These are phyloP conservation scores for Xerocomus nothofagi DNA, from an alignment of 1,284 basidiomycete species.

Conservation along the genomic window DNA sequence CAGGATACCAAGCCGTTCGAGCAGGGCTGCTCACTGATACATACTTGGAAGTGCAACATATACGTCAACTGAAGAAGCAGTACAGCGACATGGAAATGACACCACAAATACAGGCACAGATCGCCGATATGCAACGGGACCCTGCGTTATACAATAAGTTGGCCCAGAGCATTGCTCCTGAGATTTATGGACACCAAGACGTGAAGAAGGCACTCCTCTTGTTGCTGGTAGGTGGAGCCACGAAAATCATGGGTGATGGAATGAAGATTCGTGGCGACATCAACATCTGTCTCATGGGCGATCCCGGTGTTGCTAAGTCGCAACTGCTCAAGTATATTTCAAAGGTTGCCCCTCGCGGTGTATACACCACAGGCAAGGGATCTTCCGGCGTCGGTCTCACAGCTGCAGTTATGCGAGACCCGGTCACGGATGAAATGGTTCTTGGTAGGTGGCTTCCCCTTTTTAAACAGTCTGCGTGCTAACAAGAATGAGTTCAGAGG, in stretches of 20 bases:
- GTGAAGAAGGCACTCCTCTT: constrained; percentile 98
- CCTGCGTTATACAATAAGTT: constrained; percentile 84
- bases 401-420: constrained; percentile 98
- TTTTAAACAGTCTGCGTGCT: not conserved
- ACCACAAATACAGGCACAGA: constrained; percentile 74
- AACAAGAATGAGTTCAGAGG: constrained; percentile 62
- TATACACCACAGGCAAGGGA: constrained; percentile 98
- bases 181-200: constrained; percentile 98
- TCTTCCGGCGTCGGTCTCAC: constrained; percentile 98
- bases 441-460: constrained; percentile 62
- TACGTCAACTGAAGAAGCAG: constrained; percentile 96
- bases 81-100: constrained; percentile 95
- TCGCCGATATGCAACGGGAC: constrained; percentile 74
- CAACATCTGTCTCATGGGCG: constrained; percentile 98
- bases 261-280: constrained; percentile 99
- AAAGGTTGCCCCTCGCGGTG: constrained; percentile 95
- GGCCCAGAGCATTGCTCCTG: constrained; percentile 90
- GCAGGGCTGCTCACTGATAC: constrained; percentile 97
- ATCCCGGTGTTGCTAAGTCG: constrained; percentile 99
- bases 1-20: constrained; percentile 85
- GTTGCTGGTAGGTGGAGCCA: constrained; percentile 93
- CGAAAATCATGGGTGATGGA: constrained; percentile 92
- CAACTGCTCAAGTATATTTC: constrained; percentile 98
- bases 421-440: constrained; percentile 99
- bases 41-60: constrained; percentile 90